Base-by-base conservation (phyloP, 139 green algal genomes). In the Chlamydomonas sp. region DNA sequence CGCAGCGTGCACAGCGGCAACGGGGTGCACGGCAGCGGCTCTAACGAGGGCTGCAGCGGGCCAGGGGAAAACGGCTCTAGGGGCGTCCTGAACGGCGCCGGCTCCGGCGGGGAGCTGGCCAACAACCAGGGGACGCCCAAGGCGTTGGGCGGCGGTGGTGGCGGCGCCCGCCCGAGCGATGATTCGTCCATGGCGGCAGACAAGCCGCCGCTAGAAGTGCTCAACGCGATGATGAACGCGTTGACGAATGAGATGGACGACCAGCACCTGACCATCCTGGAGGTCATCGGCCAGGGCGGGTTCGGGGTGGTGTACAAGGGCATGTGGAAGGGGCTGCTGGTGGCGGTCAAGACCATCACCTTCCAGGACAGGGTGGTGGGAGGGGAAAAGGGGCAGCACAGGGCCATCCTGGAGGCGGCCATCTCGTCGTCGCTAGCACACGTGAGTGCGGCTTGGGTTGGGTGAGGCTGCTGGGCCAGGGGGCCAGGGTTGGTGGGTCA, bases 271-370 rank as follows among this genome's bases (percentile, higher is more conserved):
- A 78, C 74, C 71, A 87, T 91, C 63, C 79, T 91, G 71, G 88
- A 91, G 60, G 74, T 87, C 59, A 90, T 92, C n/a, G 89, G 89
- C 3, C 80, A 88, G 75, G 89, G 89, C 57, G 89, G 85, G 58
- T 92, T 92, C 60, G 89, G 89, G 2, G 80, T 82, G 62, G 89
- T 92, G 77, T 90, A 92, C 77, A 83, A 69, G n/a, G 77, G 87
- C 31, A 84, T 79, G 73, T 93, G 91, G 91, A 92, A 92, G 72
- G 91, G 91, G 0, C 87, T 93, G 60, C 68, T 86, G 72, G 91
- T 93, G 63, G 91, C 91, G 0, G 85, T 93, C 12, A 93, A 93
- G 88, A 93, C 91, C 20, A 82, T 93, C 57, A 86, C 89, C 3
- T 93, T 93, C 84, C 80, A 85, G 71, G 91, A 93, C 79, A 59